Percentiles rank a stretch among this genome's conserved stretches.
Conservation (phyloP, 176 grass and related monocot species). For the Oryza brachyantha region DNA sequence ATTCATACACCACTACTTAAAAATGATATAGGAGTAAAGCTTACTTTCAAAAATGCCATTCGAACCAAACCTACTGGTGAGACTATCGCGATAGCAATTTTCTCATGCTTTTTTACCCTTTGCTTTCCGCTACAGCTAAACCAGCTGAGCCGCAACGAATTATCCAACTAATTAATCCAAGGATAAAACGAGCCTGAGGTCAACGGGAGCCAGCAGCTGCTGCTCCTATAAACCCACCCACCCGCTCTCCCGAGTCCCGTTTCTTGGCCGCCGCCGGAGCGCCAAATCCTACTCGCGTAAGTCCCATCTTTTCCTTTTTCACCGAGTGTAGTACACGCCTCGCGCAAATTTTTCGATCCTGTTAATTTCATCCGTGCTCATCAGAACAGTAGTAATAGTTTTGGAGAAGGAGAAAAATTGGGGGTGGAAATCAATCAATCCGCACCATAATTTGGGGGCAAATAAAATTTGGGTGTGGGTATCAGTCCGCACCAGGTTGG, state of each 20-base stretch:
- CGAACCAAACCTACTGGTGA: too few relatives aligned
- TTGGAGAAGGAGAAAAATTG: neutral
- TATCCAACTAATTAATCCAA: neutral
- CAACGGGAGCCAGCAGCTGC: conserved; percentile 27
- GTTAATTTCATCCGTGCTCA: neutral
- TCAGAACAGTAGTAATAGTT: neutral
- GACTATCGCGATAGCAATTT: too few relatives aligned
- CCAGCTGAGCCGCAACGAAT: neutral
- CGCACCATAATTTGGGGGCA: too few relatives aligned
- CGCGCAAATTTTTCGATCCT: neutral
- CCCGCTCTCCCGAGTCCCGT: neutral
- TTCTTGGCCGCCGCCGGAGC: conserved; percentile 28
- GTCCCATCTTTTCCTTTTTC: neutral
- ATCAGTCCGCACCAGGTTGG: neutral
- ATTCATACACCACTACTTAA: too few relatives aligned
- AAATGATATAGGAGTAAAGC: too few relatives aligned
- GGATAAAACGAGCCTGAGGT: neutral
- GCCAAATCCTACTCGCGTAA: conserved; percentile 24
- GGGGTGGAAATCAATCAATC: neutral
- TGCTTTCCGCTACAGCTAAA: too few relatives aligned
- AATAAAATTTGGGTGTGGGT: neutral
- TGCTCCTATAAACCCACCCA: conserved; percentile 28
- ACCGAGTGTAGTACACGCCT: neutral
- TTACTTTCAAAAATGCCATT: too few relatives aligned
- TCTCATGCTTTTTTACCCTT: too few relatives aligned